Base-by-base conservation (phyloP, 2,329 filamentous ascomycete genomes). In the Ophiocordyceps camponoti-leonardi region DNA sequence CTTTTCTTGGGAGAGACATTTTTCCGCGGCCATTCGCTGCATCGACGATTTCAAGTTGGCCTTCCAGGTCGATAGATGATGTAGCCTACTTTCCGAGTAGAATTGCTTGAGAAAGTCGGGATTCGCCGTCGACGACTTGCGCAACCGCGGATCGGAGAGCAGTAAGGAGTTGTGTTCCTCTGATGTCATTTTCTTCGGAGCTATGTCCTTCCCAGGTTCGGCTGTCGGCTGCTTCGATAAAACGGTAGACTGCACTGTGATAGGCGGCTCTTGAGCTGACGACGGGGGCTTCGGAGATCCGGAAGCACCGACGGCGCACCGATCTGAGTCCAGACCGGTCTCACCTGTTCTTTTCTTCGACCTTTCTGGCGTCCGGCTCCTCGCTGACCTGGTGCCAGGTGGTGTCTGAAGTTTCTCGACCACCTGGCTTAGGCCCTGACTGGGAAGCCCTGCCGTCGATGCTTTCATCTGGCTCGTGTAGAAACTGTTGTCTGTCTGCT, bases 1-100 rank as follows among this genome's bases (percentile, higher is more conserved):
- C 50, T 59, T 53, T 58, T 72, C 63, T 3, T 55, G 30, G 55
- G 69, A 46, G 49, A 68, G 52, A 0, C 65, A 63, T 55, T 81
- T 86, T 52, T 93, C 83, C 1, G 76, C 74, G 10, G 88, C 81
- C 46, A 94, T 67, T 8, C 74, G 78, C 61, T 95, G 90, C 57
- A 98, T 79, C 54, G 83, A 80, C 0, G 86, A 81, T 61, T 96
- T 98, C 4, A 98, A 66, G 48, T 94, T 85, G 1, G 90, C 84
- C 67, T 96, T 98, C 93, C 92, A 96, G 1, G 86, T 86, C 0
- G 90, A 95, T 0, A 98, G 67, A 58, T 98, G 92, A 61, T 98
- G 93, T 19, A 98, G 70, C 22, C 92, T 81, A 49, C 90, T 96
- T 63, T 96, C 88, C 5, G 86, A 83, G 58, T 96, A 98, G 57